These are phyloP conservation scores for Cryptococcus sp. DNA, from an alignment of 1,284 basidiomycete genomes.

Conservation along the genomic window DNA sequence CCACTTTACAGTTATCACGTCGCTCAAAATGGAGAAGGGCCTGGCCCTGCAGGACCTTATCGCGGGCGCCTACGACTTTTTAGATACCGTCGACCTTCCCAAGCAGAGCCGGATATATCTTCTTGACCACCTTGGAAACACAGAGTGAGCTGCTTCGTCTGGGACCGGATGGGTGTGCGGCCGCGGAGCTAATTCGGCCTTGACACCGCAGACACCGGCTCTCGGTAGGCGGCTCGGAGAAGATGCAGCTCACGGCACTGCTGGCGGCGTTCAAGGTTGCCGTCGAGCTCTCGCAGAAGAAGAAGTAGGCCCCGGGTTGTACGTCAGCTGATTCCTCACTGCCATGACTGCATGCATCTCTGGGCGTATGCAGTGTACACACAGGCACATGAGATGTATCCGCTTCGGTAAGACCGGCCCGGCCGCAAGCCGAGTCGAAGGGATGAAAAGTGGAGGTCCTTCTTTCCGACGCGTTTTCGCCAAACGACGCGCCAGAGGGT, in stretches of 20 bases:
- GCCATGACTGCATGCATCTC: too few species aligned
- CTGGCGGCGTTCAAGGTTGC: constrained; percentile 91
- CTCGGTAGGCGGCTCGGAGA: constrained; percentile 89
- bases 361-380: too few species aligned
- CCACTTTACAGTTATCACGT: constrained; percentile 67
- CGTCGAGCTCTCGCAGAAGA: constrained; percentile 60
- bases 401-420: too few species aligned
- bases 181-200: neutral
- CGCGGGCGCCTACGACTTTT: constrained; percentile 86
- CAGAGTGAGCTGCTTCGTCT: constrained; percentile 68
- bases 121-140: constrained; percentile 82
- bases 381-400: too few species aligned
- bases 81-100: constrained; percentile 81
- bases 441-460: too few species aligned
- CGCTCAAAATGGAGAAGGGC: constrained; percentile 85
- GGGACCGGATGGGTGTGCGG: neutral
- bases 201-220: constrained; percentile 69
- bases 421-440: too few species aligned
- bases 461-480: too few species aligned
- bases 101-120: constrained; percentile 83
- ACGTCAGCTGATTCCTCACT: too few species aligned
- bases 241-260: constrained; percentile 87
- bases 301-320: constrained; percentile 10
- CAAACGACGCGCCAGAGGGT: too few species aligned
- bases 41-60: constrained; percentile 93